Percentiles rank a stretch among this genome's conserved stretches.
phyloP scores from a whole-genome alignment of 1,139 yeast genomes.

The Sugiyamaella sp. region DNA sequence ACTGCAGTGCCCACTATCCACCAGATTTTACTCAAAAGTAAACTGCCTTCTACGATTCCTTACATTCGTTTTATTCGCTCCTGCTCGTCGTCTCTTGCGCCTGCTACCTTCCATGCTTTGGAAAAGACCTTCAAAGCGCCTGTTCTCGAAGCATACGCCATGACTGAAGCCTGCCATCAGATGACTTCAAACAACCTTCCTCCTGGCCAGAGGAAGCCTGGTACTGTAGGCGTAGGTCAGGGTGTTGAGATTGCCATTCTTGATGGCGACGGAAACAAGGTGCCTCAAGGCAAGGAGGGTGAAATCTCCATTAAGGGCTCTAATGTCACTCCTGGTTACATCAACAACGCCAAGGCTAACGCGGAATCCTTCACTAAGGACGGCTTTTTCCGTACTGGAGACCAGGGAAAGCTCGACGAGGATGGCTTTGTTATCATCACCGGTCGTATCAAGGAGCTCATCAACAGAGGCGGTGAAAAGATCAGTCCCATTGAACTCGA shows the following conservation, averaged over 20 bases:
- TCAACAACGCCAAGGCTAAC: conserved; percentile 69
- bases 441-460: conserved; percentile 68
- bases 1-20: conserved; percentile 77
- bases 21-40: conserved; percentile 57
- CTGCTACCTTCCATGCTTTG: conserved; percentile 57
- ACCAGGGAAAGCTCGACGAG: conserved; percentile 63
- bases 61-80: conserved; percentile 63
- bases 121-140: conserved; percentile 62
- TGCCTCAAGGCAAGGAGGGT: conserved; percentile 57
- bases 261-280: conserved; percentile 50
- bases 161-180: conserved; percentile 75
- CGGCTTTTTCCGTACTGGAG: conserved; percentile 72
- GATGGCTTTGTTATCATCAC: conserved; percentile 62
- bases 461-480: conserved; percentile 71
- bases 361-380: conserved; percentile 59
- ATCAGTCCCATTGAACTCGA: conserved; percentile 69
- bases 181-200: conserved; percentile 71
- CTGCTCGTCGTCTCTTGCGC: conserved; percentile 69
- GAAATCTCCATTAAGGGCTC: conserved; percentile 67
- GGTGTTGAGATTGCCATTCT: conserved; percentile 64
- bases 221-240: conserved; percentile 71
- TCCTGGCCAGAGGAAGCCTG: conserved; percentile 63
- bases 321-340: conserved; percentile 70
- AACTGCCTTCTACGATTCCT: conserved; percentile 54
- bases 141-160: conserved; percentile 73